Evolutionary conservation across 805 yeast genomes (phyloP), one percentile per base, ranked within the genome.

Genomic region (Debaryomyces maramus): DNA sequence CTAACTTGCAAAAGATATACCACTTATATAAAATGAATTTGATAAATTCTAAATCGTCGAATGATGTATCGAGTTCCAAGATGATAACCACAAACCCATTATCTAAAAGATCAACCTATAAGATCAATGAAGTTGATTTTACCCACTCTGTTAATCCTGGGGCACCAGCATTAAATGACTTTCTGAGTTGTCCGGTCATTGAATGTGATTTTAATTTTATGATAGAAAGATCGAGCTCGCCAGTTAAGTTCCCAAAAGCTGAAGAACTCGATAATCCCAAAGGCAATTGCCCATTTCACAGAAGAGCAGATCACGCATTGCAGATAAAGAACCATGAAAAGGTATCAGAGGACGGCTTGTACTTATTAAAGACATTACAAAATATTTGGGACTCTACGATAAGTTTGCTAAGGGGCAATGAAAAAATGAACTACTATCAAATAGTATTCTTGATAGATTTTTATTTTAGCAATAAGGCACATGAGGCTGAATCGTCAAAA

Each of bases 1-100:
- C 68, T 22, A 63, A 58, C 36, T 51, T 70, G 42, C 75, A 69
- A 46, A 67, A 66, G 36, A 53, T 64, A 9, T 70, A 70, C 51
- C 67, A 63, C 40, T 45, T 57, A 31, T 70, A 65, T 51, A 69
- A 68, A 45, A 53, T 57, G 43, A 50, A 48, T 28, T 36, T 49
- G 31, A 36, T 49, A 26, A 38, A 33, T 13, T 15, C 34, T 21
- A 38, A 30, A 30, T 30, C 20, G 10, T 23, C 28, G n/a, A 38
- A 34, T 14, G 29, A 27, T 20, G 29, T 19, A 27, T 29, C 36
- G 39, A 41, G 21, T 34, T 32, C 13, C 8, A 26, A 10, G n/a
- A 6, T 32, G 8, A 38, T 19, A 21, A 16, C 28, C 10, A 13
- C 42, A 10, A 20, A 36, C 10, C 36, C 42, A n/a, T 15, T 22